Evolutionary conservation across 2,329 filamentous ascomycete species (phyloP).

Genomic region (Exophiala alcalophila): DNA sequence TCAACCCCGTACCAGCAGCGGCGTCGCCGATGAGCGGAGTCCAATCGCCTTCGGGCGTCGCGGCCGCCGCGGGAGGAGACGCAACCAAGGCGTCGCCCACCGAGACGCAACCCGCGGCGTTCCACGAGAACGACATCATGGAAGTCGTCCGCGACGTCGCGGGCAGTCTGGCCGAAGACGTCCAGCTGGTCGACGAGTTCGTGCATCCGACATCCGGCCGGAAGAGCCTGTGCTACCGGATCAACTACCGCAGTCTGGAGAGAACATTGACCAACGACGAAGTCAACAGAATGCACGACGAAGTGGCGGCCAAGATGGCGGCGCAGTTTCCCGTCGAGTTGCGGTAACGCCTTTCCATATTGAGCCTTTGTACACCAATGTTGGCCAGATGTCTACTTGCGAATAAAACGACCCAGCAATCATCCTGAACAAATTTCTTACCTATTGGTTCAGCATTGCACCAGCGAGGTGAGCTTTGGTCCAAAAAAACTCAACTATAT

Average conservation of each 20-base stretch:
- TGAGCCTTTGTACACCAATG: background rate
- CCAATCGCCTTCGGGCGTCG: slow-evolving; percentile 43
- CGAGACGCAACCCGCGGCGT: slow-evolving; percentile 44
- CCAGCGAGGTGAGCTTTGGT: too few species aligned
- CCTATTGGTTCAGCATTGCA: too few species aligned
- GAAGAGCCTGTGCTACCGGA: slow-evolving; percentile 83
- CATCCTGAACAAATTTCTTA: too few species aligned
- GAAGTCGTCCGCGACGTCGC: slow-evolving; percentile 82
- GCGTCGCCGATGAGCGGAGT: slow-evolving; percentile 41
- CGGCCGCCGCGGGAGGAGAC: slow-evolving; percentile 35
- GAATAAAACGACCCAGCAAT: too few species aligned
- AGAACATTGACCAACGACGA: slow-evolving; percentile 82
- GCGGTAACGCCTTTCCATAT: slow-evolving; percentile 51
- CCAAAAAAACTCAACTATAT: too few species aligned
- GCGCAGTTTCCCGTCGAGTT: slow-evolving; percentile 74
- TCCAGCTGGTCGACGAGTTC: slow-evolving; percentile 80
- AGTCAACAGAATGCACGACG: slow-evolving; percentile 70
- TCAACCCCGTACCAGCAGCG: slow-evolving; percentile 46
- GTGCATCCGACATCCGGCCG: slow-evolving; percentile 79
- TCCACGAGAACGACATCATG: slow-evolving; percentile 98
- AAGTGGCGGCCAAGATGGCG: slow-evolving; percentile 61
- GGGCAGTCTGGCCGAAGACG: slow-evolving; percentile 84
- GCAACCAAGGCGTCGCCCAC: slow-evolving; percentile 38
- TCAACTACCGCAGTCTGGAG: slow-evolving; percentile 91
- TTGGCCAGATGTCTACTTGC: too few species aligned